Evolutionary conservation across 371 early-diverging fungal species (phyloP).

Genomic region (Mortierella sp.): DNA sequence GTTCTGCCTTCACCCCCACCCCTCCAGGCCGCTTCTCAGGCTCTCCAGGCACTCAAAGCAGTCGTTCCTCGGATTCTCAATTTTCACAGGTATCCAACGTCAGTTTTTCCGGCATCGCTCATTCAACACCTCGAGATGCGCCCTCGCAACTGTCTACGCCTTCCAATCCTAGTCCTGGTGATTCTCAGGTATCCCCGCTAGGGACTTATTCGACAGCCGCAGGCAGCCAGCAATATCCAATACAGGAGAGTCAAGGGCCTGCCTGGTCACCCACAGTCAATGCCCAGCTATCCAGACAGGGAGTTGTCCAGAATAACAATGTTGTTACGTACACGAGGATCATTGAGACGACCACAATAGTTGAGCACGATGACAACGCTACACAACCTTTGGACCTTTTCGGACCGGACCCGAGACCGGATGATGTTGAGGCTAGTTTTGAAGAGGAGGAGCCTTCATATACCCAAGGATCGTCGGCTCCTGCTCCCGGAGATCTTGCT

Average conservation of each 20-base stretch:
- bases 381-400: neutral
- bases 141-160: neutral
- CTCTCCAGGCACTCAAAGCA: neutral
- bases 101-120: neutral
- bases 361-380: neutral
- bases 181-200: neutral
- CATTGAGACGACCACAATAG: too few species aligned
- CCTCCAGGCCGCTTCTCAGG: neutral
- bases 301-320: neutral
- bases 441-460: neutral
- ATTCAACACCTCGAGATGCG: neutral
- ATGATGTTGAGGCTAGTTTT: neutral
- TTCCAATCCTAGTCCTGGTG: neutral
- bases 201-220: neutral
- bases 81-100: neutral
- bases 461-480: neutral
- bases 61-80: neutral
- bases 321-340: too few species aligned
- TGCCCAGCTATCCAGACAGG: neutral
- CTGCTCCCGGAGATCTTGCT: neutral
- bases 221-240: neutral
- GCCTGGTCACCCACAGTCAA: neutral
- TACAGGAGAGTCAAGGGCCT: neutral
- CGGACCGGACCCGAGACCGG: neutral
- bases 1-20: neutral